phyloP scores from a whole-genome alignment of 2,329 filamentous ascomycete species.

The Botryotinia convoluta region DNA sequence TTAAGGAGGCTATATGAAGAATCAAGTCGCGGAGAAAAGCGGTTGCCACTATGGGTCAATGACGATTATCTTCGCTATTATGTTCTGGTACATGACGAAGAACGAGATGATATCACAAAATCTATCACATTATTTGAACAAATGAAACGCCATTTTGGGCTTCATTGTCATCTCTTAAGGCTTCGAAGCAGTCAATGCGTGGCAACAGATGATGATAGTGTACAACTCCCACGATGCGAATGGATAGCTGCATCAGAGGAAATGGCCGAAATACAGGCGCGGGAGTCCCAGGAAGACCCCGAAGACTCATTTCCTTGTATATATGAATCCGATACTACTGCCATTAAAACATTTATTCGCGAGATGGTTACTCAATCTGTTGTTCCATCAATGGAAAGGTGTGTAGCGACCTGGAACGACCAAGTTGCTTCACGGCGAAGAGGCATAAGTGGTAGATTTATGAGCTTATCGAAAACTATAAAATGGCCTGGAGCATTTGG shows the following conservation, averaged over 20 bases:
- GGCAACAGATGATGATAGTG: conserved; percentile 87
- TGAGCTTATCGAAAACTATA: conserved; percentile 73
- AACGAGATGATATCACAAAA: conserved; percentile 85
- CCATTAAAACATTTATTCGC: conserved; percentile 83
- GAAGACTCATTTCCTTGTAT: conserved; percentile 74
- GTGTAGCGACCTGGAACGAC: conserved; percentile 91
- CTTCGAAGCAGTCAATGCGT: conserved; percentile 82
- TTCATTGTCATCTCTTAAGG: conserved; percentile 90
- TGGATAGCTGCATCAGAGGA: conserved; percentile 91
- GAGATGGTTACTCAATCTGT: conserved; percentile 96
- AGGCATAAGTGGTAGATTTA: conserved; percentile 88
- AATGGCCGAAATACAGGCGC: conserved; percentile 66
- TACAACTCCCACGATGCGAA: conserved; percentile 75
- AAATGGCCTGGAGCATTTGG: conserved; percentile 79
- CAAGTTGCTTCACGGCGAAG: conserved; percentile 88
- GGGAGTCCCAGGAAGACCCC: conserved; percentile 67
- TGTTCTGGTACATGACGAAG: conserved; percentile 93
- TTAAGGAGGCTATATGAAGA: conserved; percentile 79
- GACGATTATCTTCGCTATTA: conserved; percentile 94
- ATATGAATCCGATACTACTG: conserved; percentile 87
- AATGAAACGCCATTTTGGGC: conserved; percentile 97
- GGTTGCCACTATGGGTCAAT: conserved; percentile 81
- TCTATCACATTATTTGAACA: conserved; percentile 92
- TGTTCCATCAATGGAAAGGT: conserved; percentile 92
- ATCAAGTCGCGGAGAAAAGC: conserved; percentile 73